Percentiles rank a stretch among this genome's conserved stretches.
Evolutionary conservation across 129 eudicot species (phyloP).

Genomic region (Chrysanthemum lavandulifolium): DNA sequence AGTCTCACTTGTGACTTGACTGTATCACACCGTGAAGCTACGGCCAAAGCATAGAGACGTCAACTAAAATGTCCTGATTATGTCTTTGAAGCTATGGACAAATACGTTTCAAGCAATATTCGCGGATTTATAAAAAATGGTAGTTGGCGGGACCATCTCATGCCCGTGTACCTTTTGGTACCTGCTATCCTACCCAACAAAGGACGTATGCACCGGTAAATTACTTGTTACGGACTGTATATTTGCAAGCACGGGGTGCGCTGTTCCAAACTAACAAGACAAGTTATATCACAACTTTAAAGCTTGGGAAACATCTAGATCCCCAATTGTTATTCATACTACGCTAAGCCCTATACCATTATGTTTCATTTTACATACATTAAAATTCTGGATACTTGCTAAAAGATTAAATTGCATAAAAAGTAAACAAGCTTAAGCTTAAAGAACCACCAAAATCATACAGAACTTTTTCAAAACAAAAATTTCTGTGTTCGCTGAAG

Average conservation of each 20-base stretch:
- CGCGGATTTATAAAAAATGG: background rate
- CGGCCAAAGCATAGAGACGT: background rate
- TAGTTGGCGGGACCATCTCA: no score
- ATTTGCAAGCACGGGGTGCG: background rate
- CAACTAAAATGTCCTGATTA: background rate
- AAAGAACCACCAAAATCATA: no score
- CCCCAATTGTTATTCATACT: background rate
- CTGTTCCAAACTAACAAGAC: background rate
- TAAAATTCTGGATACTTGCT: background rate
- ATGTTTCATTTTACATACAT: background rate
- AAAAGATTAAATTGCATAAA: no score
- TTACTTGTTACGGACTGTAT: no score
- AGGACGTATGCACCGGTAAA: no score
- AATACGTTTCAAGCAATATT: background rate
- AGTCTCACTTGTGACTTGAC: background rate
- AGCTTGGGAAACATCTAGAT: background rate
- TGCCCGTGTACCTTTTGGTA: no score
- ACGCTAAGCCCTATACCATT: background rate
- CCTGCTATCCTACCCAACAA: no score
- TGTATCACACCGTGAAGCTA: background rate
- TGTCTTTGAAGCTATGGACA: background rate
- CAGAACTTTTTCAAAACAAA: no score
- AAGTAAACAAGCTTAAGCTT: no score
- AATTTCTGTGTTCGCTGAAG: no score
- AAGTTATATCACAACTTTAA: background rate